Base-by-base conservation (phyloP, 805 yeast species). In the Peterozyma xylosa region DNA sequence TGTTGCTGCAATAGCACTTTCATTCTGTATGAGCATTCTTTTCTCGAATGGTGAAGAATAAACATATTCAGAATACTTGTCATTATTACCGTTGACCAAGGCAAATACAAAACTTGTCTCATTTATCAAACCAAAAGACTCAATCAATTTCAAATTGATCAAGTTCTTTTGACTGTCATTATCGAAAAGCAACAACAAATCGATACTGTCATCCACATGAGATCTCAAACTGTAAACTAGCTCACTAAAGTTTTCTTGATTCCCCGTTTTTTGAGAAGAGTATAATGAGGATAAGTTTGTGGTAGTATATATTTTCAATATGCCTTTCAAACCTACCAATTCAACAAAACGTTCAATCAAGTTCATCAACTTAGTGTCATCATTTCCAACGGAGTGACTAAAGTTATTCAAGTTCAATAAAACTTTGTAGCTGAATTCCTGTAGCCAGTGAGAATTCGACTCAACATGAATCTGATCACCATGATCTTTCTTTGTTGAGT, bases 161-260 rank as follows among this genome's bases (percentile, higher is more conserved):
- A 65, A 62, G 46, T 68, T 68, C 42, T 18, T 29, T 5, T 52
- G 38, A 29, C 59, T 60, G 41, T 62, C 62, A 50, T 56, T 53
- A 49, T 68, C 72, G 50, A 68, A 68, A 41, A 68, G 57, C 42
- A 68, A 65, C 7, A 62, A 50, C 41, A 66, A 54, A 41, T 65
- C 71, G 2, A 61, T 49, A 1, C 64, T 49, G 13, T 40, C 33
- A 30, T 48, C 38, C 2, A 47, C 53, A 21, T 53, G 59, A 42
- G 65, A 62, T 18, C 47, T 38, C 7, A 38, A 29, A 1, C 45
- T 48, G 1, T 56, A 60, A 34, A 68, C 53, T 0, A 57, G 50
- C 11, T 56, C 46, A 2, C 58, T 52, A 1, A 71, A 68, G 1
- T 55, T 50, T 21, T 21, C 27, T 7, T 21, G 27, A 21, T 21